Evolutionary conservation across 495 filamentous ascomycete genomes (phyloP).

Genomic region (Aspergillus sparsus): DNA sequence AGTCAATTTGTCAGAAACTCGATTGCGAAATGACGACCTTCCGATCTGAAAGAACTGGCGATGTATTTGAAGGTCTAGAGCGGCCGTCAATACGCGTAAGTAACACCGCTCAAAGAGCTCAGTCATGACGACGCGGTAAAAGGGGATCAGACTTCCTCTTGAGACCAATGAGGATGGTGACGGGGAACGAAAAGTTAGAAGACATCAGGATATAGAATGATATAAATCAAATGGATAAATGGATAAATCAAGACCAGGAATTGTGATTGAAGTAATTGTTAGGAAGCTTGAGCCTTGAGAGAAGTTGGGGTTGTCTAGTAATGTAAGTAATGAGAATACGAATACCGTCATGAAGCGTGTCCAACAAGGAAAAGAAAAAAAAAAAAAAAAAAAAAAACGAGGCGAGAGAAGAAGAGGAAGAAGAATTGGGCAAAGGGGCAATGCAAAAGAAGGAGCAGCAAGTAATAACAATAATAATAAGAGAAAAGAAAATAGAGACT

Average conservation of each 20-base stretch:
- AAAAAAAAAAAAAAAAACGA: conserved; percentile 17
- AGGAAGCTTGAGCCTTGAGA: conserved; percentile 1
- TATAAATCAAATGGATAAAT: too few relatives aligned
- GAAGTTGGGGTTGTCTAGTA: neutral
- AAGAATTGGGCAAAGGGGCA: conserved; percentile 17
- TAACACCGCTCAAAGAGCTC: conserved; percentile 5
- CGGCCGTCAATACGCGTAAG: conserved; percentile 4
- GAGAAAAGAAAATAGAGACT: conserved; percentile 7
- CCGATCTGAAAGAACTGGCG: conserved; percentile 12
- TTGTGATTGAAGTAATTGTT: neutral
- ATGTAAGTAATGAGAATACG: conserved; percentile 15
- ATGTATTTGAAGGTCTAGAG: conserved; percentile 5
- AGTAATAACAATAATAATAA: neutral
- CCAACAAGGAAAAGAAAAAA: conserved; percentile 15
- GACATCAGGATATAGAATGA: neutral
- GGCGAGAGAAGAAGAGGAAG: conserved; percentile 13
- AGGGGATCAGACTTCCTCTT: neutral
- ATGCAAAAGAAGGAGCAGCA: conserved; percentile 5
- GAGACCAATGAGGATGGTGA: neutral
- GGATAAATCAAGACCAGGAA: neutral
- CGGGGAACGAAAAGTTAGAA: neutral
- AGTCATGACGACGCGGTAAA: neutral
- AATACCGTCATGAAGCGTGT: conserved; percentile 15
- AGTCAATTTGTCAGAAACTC: neutral
- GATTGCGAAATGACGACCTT: conserved; percentile 3